phyloP scores from a whole-genome alignment of 108 stramenopile species.

The Pseudonitzschia pungens region DNA sequence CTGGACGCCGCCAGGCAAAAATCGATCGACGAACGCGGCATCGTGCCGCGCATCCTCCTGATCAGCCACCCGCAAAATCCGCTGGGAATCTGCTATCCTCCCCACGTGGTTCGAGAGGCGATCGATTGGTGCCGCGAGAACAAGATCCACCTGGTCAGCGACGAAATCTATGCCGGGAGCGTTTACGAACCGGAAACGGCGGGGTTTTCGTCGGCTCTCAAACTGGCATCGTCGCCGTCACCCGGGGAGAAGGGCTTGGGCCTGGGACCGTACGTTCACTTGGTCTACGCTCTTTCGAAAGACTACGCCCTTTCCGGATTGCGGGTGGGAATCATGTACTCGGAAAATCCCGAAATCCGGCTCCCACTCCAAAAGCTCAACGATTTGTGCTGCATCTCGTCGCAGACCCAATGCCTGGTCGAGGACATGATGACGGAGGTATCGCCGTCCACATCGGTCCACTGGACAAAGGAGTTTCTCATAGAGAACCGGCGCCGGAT shows the following conservation, averaged over 20 bases:
- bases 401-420: conserved; percentile 75
- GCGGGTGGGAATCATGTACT: conserved; percentile 78
- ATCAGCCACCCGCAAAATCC: conserved; percentile 87
- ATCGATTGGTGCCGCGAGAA: conserved; percentile 78
- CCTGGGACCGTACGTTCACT: conserved; percentile 76
- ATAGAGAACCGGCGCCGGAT: conserved; percentile 54
- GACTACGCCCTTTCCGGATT: conserved; percentile 87
- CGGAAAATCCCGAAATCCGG: conserved; percentile 74
- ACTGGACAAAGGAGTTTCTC: conserved; percentile 61
- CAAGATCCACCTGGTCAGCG: conserved; percentile 80
- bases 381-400: conserved; percentile 81
- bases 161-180: conserved; percentile 88
- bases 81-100: conserved; percentile 79
- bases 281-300: conserved; percentile 85
- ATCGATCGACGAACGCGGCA: conserved; percentile 38
- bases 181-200: conserved; percentile 47
- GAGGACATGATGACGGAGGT: conserved; percentile 55
- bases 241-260: conserved; percentile 37
- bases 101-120: conserved; percentile 62
- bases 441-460: conserved; percentile 2
- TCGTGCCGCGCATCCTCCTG: conserved; percentile 62
- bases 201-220: conserved; percentile 62
- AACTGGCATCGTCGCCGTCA: conserved; percentile 42
- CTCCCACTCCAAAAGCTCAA: conserved; percentile 79
- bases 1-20: conserved; percentile 61